Conservation (phyloP, 441 rosid species). For the Gossypium aridum region DNA sequence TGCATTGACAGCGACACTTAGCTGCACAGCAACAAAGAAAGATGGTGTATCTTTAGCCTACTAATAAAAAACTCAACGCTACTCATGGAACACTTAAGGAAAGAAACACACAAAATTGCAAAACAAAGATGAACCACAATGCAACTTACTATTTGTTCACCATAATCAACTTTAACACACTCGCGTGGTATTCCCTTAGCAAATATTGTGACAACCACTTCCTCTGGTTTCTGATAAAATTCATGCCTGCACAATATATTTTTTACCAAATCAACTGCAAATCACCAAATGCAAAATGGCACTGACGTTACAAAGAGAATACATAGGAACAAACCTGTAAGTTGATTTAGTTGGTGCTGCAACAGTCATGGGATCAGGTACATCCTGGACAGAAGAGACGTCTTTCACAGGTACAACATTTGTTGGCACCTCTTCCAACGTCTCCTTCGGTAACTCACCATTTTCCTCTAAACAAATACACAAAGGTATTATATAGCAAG, state of each 20-base stretch:
- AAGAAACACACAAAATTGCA: not conserved
- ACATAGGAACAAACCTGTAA: conserved; percentile 43
- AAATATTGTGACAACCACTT: conserved; percentile 67
- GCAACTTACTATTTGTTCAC: conserved; percentile 69
- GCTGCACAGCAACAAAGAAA: conserved; percentile 37
- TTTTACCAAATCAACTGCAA: conserved; percentile 5
- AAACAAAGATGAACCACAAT: not conserved
- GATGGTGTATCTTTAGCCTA: not conserved
- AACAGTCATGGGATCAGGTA: conserved; percentile 9
- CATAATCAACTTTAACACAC: conserved; percentile 47
- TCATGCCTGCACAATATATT: conserved; percentile 48
- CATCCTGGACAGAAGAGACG: conserved; percentile 13
- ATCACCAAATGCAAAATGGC: not conserved
- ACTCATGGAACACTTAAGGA: not conserved
- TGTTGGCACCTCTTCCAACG: conserved; percentile 10
- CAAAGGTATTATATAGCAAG: not conserved
- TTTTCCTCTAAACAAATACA: conserved; percentile 25
- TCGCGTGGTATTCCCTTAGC: conserved; percentile 55
- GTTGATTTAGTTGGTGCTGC: conserved; percentile 36
- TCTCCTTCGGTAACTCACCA: conserved; percentile 19
- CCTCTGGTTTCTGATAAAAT: conserved; percentile 69
- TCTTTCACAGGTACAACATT: conserved; percentile 15
- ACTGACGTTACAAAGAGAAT: not conserved
- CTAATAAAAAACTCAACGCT: not conserved
- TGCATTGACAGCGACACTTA: conserved; percentile 60